A percentile compares a stretch with the other conserved stretches of the same genome.
These are phyloP conservation scores for Brasenia schreberi DNA, from an alignment of 164 flowering plant species.

Conservation along the genomic window DNA sequence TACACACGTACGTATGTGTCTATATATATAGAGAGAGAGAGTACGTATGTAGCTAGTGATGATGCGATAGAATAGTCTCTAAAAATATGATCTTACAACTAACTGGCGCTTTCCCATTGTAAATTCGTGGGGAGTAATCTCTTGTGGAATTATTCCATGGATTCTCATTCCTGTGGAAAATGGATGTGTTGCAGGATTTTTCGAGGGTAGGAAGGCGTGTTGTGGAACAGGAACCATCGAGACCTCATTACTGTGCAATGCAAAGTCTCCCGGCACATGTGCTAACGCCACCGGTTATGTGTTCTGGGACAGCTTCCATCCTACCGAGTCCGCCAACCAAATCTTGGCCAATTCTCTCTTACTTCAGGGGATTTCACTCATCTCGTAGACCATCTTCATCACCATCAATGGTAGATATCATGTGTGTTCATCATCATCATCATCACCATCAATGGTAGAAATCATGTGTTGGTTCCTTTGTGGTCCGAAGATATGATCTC, in stretches of 20 bases:
- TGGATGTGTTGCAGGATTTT: conserved; percentile 41
- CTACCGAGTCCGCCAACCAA: conserved; percentile 71
- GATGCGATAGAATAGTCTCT: too few species aligned
- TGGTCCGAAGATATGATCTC: too few species aligned
- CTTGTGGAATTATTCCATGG: not conserved
- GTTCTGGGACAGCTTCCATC: conserved; percentile 93
- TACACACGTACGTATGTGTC: too few species aligned
- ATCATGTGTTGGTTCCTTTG: too few species aligned
- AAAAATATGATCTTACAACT: too few species aligned
- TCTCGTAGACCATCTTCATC: conserved; percentile 13
- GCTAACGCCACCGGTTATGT: conserved; percentile 61
- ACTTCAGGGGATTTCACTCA: conserved; percentile 48
- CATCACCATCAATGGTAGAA: too few species aligned
- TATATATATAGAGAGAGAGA: not conserved
- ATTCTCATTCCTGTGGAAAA: too few species aligned
- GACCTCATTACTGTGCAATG: conserved; percentile 57
- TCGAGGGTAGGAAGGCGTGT: conserved; percentile 73
- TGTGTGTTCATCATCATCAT: too few species aligned
- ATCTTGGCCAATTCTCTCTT: conserved; percentile 47
- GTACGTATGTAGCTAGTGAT: not conserved
- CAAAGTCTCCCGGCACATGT: conserved; percentile 52
- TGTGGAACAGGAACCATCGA: conserved; percentile 79
- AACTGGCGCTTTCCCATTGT: not conserved
- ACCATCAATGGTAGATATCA: too few species aligned
- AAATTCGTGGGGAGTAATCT: too few species aligned